These are phyloP conservation scores for Boletus bicolor DNA, from an alignment of 768 basidiomycete genomes.

Conservation along the genomic window DNA sequence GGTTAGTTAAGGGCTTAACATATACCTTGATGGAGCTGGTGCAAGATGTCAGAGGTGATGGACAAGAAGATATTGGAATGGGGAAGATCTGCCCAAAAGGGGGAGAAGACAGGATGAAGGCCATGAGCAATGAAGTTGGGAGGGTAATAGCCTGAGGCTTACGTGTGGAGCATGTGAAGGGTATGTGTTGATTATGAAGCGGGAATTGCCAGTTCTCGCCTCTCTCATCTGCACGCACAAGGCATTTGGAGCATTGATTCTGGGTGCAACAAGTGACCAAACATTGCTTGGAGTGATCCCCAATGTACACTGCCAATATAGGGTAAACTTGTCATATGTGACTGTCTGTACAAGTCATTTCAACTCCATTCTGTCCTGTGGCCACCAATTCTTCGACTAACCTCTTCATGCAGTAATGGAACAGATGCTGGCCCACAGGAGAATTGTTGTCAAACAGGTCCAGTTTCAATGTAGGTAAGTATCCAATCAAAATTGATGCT, in stretches of 20 bases:
- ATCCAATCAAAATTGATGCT: not conserved
- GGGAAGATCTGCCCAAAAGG: not conserved
- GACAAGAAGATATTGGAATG: not conserved
- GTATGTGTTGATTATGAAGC: not conserved
- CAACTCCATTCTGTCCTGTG: not conserved
- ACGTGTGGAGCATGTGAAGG: no score
- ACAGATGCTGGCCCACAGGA: not conserved
- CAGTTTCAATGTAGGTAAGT: not conserved
- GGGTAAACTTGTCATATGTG: not conserved
- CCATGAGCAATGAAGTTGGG: not conserved
- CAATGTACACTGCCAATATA: not conserved
- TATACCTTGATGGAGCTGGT: slow-evolving; percentile 4
- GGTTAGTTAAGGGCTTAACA: no score
- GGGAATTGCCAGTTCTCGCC: not conserved
- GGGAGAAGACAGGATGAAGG: not conserved
- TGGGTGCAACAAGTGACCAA: not conserved
- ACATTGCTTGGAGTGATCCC: slow-evolving; percentile 1
- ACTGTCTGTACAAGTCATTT: slow-evolving; percentile 6
- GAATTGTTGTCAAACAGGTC: not conserved
- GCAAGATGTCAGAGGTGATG: not conserved
- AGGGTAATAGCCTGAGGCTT: not conserved
- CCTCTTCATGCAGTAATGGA: slow-evolving; percentile 12
- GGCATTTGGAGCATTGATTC: not conserved
- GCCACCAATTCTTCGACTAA: not conserved
- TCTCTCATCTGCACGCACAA: not conserved